phyloP scores from a whole-genome alignment of 495 filamentous ascomycete genomes.

The Lasiosphaeriaceae sp. region DNA sequence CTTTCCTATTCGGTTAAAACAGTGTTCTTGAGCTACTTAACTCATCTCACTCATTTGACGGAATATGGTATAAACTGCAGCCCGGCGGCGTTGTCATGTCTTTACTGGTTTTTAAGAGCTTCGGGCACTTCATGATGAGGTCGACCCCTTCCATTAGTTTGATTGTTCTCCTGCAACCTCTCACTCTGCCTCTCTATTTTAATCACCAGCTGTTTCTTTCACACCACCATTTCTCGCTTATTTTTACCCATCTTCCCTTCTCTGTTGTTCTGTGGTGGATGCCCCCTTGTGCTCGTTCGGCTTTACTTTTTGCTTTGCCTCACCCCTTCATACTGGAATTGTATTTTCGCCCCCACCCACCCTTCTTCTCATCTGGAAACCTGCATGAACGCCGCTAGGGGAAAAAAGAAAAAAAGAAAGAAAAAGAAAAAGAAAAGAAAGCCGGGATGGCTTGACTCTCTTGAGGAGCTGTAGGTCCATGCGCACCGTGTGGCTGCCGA shows the following conservation, averaged over 20 bases:
- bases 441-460: too few relatives aligned
- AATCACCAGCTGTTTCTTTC: too few relatives aligned
- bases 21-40: too few relatives aligned
- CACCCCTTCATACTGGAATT: background rate
- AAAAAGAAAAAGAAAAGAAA: background rate
- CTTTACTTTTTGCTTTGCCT: background rate
- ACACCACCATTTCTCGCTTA: background rate
- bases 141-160: too few relatives aligned
- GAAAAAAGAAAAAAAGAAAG: background rate
- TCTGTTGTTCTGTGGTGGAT: background rate
- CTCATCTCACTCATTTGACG: too few relatives aligned
- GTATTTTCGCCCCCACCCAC: background rate
- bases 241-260: background rate
- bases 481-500: conserved; percentile 4
- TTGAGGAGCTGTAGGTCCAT: conserved; percentile 1
- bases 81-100: too few relatives aligned
- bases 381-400: background rate
- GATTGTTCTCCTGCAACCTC: too few relatives aligned
- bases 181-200: too few relatives aligned
- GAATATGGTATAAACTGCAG: too few relatives aligned
- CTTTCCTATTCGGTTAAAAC: too few relatives aligned
- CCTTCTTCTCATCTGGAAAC: background rate
- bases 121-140: too few relatives aligned
- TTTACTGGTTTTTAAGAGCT: too few relatives aligned
- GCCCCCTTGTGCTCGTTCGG: background rate